Conservation (phyloP, 495 filamentous ascomycete genomes). For the Penicillium canariense region DNA sequence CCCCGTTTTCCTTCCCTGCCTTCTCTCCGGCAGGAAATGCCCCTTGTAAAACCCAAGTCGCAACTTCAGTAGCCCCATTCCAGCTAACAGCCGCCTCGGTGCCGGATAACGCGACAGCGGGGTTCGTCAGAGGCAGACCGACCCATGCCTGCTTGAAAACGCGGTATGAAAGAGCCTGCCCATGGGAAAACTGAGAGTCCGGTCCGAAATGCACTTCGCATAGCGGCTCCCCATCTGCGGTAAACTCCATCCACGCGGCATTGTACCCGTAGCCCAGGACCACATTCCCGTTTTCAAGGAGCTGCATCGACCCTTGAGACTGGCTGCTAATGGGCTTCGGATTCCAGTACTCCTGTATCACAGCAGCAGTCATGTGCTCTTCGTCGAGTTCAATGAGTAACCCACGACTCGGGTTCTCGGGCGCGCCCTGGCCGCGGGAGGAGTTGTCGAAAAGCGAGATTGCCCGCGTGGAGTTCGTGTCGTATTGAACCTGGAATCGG, state of each 20-base stretch:
- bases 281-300: constrained; percentile 44
- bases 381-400: constrained; percentile 45
- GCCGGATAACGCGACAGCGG: constrained; percentile 28
- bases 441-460: constrained; percentile 41
- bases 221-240: constrained; percentile 25
- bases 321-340: constrained; percentile 31
- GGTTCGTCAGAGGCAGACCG: constrained; percentile 28
- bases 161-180: constrained; percentile 36
- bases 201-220: constrained; percentile 37
- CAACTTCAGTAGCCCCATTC: constrained; percentile 45
- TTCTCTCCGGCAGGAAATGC: constrained; percentile 9
- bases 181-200: constrained; percentile 21
- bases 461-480: constrained; percentile 20
- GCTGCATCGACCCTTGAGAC: constrained; percentile 48
- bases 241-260: constrained; percentile 49
- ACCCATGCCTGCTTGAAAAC: constrained; percentile 38
- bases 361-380: constrained; percentile 31
- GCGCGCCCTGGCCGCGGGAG: constrained; percentile 22
- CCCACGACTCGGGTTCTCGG: constrained; percentile 33
- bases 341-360: constrained; percentile 38
- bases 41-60: constrained; percentile 35
- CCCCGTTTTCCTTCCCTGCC: neutral
- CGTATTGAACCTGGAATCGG: constrained; percentile 22
- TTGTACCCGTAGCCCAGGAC: constrained; percentile 50
- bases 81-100: constrained; percentile 34